phyloP scores from a whole-genome alignment of 2,329 filamentous ascomycete species.

The Trichoderma arundinaceum region DNA sequence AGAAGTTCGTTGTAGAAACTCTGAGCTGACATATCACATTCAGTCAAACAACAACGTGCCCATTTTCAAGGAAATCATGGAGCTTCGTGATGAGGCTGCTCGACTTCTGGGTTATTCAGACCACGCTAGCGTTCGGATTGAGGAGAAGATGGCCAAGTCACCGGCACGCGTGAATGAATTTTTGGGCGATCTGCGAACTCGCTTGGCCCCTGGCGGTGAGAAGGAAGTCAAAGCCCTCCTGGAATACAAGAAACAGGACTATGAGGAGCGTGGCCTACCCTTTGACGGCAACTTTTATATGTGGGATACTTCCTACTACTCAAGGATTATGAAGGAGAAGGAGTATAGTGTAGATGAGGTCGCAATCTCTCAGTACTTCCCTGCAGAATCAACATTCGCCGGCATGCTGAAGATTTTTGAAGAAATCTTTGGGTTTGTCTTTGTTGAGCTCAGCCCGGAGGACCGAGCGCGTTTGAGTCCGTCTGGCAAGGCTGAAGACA shows the following conservation, averaged over 20 bases:
- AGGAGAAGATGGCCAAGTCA: conserved; percentile 86
- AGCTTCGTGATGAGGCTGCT: conserved; percentile 78
- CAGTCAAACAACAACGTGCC: conserved; percentile 71
- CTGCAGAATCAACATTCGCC: conserved; percentile 72
- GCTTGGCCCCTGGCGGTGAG: conserved; percentile 70
- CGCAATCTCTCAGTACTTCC: conserved; percentile 84
- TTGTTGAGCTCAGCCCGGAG: conserved; percentile 72
- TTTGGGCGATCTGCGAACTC: conserved; percentile 69
- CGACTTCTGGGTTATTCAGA: conserved; percentile 77
- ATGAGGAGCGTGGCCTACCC: conserved; percentile 61
- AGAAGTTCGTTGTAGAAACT: neutral
- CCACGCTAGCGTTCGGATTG: conserved; percentile 76
- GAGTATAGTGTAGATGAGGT: conserved; percentile 81
- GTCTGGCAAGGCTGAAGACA: conserved; percentile 71
- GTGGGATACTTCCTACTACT: conserved; percentile 83
- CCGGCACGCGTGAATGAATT: conserved; percentile 75
- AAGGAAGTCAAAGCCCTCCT: conserved; percentile 75
- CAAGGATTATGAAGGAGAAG: conserved; percentile 78
- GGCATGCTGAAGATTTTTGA: conserved; percentile 86
- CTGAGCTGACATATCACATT: neutral
- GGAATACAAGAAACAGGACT: conserved; percentile 74
- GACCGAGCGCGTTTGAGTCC: conserved; percentile 69
- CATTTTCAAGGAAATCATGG: conserved; percentile 75
- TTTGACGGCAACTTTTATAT: conserved; percentile 77
- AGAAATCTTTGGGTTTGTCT: conserved; percentile 78